Conservation (phyloP, 1,284 basidiomycete genomes). For the Ganoderma multipileum region DNA sequence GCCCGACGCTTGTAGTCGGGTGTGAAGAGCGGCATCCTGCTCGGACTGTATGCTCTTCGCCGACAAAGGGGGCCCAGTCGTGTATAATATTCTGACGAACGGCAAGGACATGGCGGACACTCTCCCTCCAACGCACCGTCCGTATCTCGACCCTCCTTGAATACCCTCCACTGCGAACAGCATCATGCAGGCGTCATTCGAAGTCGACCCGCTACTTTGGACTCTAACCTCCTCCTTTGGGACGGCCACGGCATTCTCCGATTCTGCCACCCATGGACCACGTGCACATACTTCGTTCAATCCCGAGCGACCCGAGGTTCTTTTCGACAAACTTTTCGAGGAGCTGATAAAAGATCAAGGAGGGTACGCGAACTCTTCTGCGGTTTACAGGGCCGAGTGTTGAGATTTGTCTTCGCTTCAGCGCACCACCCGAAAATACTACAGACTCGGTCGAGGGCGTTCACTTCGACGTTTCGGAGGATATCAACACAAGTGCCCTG, state of each 20-base stretch:
- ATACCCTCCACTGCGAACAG: neutral
- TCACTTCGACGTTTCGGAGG: neutral
- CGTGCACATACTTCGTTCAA: neutral
- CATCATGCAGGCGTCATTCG: neutral
- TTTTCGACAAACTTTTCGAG: neutral
- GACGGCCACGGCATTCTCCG: neutral
- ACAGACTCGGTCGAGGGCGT: neutral
- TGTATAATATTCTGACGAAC: neutral
- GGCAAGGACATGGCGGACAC: neutral
- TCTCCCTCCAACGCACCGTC: neutral
- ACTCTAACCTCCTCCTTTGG: neutral
- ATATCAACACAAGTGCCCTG: neutral
- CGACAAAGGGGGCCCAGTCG: neutral
- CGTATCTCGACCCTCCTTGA: neutral
- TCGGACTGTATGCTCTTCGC: neutral
- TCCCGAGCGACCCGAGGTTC: neutral
- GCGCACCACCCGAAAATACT: neutral
- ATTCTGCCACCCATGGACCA: neutral
- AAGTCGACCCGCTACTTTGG: neutral
- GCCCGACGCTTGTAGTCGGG: neutral
- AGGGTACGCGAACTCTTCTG: neutral
- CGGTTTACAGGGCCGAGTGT: neutral
- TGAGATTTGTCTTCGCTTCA: neutral
- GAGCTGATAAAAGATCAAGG: neutral
- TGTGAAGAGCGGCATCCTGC: neutral